Percentiles rank a stretch among this genome's conserved stretches.
Conservation (phyloP, 78 protist genomes). For the Isochrysis galbana region DNA sequence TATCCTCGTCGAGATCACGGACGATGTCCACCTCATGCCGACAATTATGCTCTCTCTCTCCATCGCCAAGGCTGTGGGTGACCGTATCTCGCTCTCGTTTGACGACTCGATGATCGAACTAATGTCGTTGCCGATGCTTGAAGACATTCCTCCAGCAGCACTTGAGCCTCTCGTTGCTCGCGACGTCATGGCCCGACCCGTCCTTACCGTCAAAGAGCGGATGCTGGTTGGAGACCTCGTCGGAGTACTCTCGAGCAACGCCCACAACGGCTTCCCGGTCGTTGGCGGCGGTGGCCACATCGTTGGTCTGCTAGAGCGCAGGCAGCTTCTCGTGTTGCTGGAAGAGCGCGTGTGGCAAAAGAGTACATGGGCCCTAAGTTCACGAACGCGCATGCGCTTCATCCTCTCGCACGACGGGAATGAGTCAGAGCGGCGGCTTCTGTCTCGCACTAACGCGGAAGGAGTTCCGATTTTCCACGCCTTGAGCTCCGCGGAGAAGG, state of each 20-base stretch:
- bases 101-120: slow-evolving; percentile 72
- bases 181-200: slow-evolving; percentile 10
- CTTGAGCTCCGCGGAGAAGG: not conserved
- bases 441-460: not conserved
- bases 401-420: not conserved
- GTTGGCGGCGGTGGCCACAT: not conserved
- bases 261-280: slow-evolving; percentile 51
- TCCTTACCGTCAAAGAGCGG: not conserved
- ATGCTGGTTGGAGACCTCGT: not conserved
- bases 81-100: not conserved
- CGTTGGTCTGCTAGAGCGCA: not conserved
- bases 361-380: not conserved
- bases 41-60: not conserved
- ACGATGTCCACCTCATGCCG: slow-evolving; percentile 28
- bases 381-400: not conserved
- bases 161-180: not conserved
- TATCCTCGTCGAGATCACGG: slow-evolving; percentile 76
- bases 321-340: not conserved
- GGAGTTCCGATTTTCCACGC: not conserved
- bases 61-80: not conserved
- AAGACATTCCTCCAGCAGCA: not conserved
- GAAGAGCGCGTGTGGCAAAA: not conserved
- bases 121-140: slow-evolving; percentile 2
- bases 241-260: not conserved
- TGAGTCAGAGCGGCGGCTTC: not conserved